Base-by-base conservation (phyloP, 306 rosid species). In the Myrica gale region DNA sequence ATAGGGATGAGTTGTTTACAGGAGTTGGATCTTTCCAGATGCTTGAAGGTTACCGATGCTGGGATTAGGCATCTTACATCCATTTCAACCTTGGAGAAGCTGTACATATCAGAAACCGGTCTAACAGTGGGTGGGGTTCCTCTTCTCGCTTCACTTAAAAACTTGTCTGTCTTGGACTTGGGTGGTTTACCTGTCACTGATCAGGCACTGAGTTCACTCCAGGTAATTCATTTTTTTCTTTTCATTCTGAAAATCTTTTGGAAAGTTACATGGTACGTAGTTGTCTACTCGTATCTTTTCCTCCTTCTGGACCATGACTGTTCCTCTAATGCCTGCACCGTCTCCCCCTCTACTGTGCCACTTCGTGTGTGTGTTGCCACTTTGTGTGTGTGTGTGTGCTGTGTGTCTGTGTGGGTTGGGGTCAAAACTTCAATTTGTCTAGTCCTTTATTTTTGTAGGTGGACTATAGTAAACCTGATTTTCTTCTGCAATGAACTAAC, bases 101-200 rank as follows among this genome's bases (percentile, higher is more conserved):
- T 94, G 43, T 88, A 48, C 71, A 84, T 90, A 80, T 88, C 98
- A 1, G 89, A 90, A 75, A 90, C 98, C 1, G 71, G 90, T 9
- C 86, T 92, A 39, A 85, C 94, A 5, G 87, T 88, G 13, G 60
- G 88, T 48, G 98, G 96, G 54, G 85, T 89, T 74, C 72, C 65
- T 72, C 96, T 90, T 78, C 85, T 94, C 41, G 75, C 93, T 68
- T 85, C 88, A n/a, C 92, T 90, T 69, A 55, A 54, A 73, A 80
- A 80, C 75, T 84, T 94, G 88, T 76, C 80, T 58, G 80, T 87
- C 76, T 92, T 94, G 62, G 95, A 92, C 79, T 86, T 92, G 82
- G 98, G 98, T 66, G 98, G 97, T 78, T 88, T 94, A 76, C 97
- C 90, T 9, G 89, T 92, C 8, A 92, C 93, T 75, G 97, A 95